Base-by-base conservation (phyloP, 768 basidiomycete species). In the Inosperma sp. region DNA sequence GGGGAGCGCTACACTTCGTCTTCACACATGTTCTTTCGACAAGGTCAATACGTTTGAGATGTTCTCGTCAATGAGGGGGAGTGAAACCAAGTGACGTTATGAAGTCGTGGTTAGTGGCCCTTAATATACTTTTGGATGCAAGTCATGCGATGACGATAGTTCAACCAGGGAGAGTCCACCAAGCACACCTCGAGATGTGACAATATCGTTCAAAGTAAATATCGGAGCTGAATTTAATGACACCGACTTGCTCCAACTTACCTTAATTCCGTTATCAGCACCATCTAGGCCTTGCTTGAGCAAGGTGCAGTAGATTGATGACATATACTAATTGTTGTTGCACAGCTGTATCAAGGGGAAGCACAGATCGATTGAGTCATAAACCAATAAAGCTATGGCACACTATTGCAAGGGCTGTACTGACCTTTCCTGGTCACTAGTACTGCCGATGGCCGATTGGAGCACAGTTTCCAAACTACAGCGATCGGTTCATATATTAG, bases 1-100 rank as follows among this genome's bases (percentile, higher is more conserved):
- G 21, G 56, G 42, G 7, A 59, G 61, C n/a, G n/a, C 58, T 57
- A 82, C 81, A 79, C 76, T 75, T 83, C 82, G 59, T 76, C 74
- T 62, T 68, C 69, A 54, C 82, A 83, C 82, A 83, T 83, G n/a
- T n/a, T n/a, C n/a, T 21, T n/a, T 54, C 34, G 30, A 23, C 12
- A 37, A 7, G 17, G 5, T 42, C 8, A 31, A 25, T 25, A 5
- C 25, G n/a, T n/a, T n/a, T 4, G 39, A 41, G 39, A 17, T 17
- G 8, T 44, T 8, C 19, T 43, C 19, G 33, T 29, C n/a, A 16
- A 27, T 19, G 56, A 55, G 54, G 50, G 47, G 35, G 50, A 42
- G 22, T 14, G 46, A 48, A 55, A 52, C 49, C 50, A 50, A 60
- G 54, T 56, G 58, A 56, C 56, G 55, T 34, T 48, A 54, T 33